Conservation (phyloP, 805 yeast genomes). For the Metschnikowia vanudenii region DNA sequence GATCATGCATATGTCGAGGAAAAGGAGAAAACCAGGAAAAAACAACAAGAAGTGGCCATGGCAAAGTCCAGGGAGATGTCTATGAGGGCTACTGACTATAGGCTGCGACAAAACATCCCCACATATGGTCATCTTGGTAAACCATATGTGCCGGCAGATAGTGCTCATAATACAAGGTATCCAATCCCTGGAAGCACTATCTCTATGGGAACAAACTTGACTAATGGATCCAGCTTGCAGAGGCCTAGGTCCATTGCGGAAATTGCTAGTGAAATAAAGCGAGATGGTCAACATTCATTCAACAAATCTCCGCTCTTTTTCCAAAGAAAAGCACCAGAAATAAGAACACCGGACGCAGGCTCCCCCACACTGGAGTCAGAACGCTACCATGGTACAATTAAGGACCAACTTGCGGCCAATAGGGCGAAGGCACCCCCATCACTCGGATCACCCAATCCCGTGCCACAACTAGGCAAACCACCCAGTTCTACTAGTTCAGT, state of each 20-base stretch:
- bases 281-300: conserved; percentile 27
- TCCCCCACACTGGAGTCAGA: neutral
- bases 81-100: conserved; percentile 49
- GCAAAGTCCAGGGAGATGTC: conserved; percentile 59
- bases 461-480: conserved; percentile 10
- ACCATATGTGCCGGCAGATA: conserved; percentile 3
- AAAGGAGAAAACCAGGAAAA: conserved; percentile 64
- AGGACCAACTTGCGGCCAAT: conserved; percentile 49
- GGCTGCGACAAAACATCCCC: conserved; percentile 39
- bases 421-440: conserved; percentile 27
- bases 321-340: conserved; percentile 17
- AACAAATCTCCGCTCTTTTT: conserved; percentile 32
- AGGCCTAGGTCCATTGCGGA: conserved; percentile 42
- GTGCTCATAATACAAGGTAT: neutral
- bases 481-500: conserved; percentile 5
- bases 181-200: neutral
- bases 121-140: conserved; percentile 8
- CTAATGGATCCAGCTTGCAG: neutral
- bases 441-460: conserved; percentile 5
- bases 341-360: neutral
- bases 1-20: conserved; percentile 84
- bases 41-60: conserved; percentile 61
- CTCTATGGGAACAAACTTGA: neutral
- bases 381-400: conserved; percentile 27
- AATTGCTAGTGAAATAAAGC: conserved; percentile 38